Evolutionary conservation across 805 yeast genomes (phyloP), one percentile per base, ranked within the genome.

Genomic region (Saccharomyces jurei): DNA sequence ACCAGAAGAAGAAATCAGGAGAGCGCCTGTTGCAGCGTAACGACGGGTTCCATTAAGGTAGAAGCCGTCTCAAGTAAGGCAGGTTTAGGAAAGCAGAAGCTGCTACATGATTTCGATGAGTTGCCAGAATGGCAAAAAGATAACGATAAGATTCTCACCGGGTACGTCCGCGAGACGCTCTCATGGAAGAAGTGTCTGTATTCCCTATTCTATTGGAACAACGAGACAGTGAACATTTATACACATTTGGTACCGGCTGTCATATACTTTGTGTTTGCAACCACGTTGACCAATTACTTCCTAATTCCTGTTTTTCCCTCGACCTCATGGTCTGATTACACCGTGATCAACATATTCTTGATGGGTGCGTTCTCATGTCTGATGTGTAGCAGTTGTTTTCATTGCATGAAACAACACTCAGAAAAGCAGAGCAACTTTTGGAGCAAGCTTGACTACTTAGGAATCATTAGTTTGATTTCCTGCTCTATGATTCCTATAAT

Each of bases 101-200:
- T 52, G 48, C 54, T 64, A 10, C 62, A 57, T 49, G 41, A 55
- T 36, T 85, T 77, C 73, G 77, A 81, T 55, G 85, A 85, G 58
- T 66, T 87, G 28, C 87, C 83, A 26, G 78, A 71, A 14, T 86
- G 94, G 94, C 90, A 85, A 63, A 74, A 78, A 55, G 94, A 87
- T 63, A 87, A 87, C 65, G 86, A 83, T 59, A 82, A 68, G 63
- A 86, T 87, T 49, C 65, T 73, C 46, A 72, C 81, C 0, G 89
- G 89, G 4, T 87, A 87, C 61, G 84, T 86, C 21, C 75, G 74
- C 32, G 82, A 79, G 53, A 80, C 87, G 0, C 60, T 67, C 32
- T 79, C 85, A 30, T 77, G 70, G 57, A 50, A 54, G 47, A 69
- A 67, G 50, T 81, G 86, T 55, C 54, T 82, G 17, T 59, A 71